Conservation (phyloP, 2,329 filamentous ascomycete genomes). For the Trichophyton rubrum region DNA sequence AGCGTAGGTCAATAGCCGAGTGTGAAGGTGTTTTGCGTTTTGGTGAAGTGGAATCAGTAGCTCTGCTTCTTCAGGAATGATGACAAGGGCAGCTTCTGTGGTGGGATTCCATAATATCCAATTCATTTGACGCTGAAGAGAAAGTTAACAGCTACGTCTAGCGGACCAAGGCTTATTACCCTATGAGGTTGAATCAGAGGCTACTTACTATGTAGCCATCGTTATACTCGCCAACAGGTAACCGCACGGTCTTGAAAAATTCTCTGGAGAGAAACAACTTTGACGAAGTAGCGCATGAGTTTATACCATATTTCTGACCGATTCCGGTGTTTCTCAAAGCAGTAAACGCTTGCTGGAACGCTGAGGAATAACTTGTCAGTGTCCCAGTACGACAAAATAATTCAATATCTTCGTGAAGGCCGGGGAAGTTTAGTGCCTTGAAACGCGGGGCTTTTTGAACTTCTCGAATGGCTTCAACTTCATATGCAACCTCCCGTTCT, state of each 20-base stretch:
- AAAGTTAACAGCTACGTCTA: background rate
- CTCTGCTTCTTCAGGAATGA: constrained; percentile 54
- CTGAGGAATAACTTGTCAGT: constrained; percentile 24
- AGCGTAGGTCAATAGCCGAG: constrained; percentile 45
- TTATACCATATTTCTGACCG: constrained; percentile 25
- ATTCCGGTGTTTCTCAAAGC: constrained; percentile 31
- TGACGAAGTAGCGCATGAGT: constrained; percentile 7
- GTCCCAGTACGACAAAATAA: constrained; percentile 37
- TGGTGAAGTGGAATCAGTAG: constrained; percentile 37
- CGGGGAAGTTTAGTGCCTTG: constrained; percentile 31
- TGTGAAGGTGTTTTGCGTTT: constrained; percentile 7
- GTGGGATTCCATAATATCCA: constrained; percentile 49
- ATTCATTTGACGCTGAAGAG: constrained; percentile 39
- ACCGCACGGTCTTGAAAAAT: constrained; percentile 9
- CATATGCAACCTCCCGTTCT: constrained; percentile 47
- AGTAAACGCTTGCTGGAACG: constrained; percentile 33
- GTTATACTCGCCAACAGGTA: constrained; percentile 5
- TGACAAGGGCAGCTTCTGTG: constrained; percentile 40
- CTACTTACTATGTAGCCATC: constrained; percentile 11
- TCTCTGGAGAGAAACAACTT: constrained; percentile 11
- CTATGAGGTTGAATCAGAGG: too few species aligned
- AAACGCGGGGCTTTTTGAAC: constrained; percentile 37
- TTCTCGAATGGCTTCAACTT: constrained; percentile 46
- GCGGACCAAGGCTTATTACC: background rate
- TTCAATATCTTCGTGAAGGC: constrained; percentile 38